Conservation (phyloP, 768 basidiomycete species). For the Tulasnella sp. region DNA sequence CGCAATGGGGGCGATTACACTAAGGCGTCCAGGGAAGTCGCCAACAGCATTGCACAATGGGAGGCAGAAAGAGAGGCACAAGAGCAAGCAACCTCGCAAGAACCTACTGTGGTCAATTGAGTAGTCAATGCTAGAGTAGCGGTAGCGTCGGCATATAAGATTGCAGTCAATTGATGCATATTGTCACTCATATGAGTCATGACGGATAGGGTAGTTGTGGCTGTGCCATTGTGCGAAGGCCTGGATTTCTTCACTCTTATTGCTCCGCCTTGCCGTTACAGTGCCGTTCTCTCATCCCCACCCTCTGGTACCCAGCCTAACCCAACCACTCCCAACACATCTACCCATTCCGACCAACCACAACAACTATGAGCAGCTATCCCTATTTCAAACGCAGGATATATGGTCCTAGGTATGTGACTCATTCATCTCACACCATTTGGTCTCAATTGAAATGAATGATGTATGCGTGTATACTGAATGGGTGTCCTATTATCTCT, state of each 20-base stretch:
- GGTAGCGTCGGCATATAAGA: too few relatives aligned
- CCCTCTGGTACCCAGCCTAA: background rate
- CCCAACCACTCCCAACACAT: background rate
- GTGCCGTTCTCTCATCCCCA: background rate
- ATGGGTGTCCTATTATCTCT: background rate
- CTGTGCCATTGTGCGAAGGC: too few relatives aligned
- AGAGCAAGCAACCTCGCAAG: background rate
- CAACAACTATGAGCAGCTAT: conserved; percentile 1
- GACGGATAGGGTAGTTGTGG: too few relatives aligned
- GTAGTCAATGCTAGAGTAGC: background rate
- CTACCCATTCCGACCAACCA: background rate
- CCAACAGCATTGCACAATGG: conserved; percentile 4
- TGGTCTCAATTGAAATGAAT: conserved; percentile 1
- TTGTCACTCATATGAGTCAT: too few relatives aligned
- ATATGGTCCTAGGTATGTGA: conserved; percentile 10
- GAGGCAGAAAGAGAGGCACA: conserved; percentile 4
- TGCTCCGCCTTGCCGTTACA: too few relatives aligned
- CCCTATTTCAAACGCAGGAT: background rate
- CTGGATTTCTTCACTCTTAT: too few relatives aligned
- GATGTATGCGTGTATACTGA: background rate
- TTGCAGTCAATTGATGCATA: too few relatives aligned
- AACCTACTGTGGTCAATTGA: background rate
- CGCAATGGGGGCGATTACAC: conserved; percentile 5
- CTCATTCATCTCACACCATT: background rate
- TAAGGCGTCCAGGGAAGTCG: conserved; percentile 1